A percentile compares a stretch with the other conserved stretches of the same genome.
Conservation (phyloP, 177 flowering plant genomes). For the Tripterygium wilfordii region DNA sequence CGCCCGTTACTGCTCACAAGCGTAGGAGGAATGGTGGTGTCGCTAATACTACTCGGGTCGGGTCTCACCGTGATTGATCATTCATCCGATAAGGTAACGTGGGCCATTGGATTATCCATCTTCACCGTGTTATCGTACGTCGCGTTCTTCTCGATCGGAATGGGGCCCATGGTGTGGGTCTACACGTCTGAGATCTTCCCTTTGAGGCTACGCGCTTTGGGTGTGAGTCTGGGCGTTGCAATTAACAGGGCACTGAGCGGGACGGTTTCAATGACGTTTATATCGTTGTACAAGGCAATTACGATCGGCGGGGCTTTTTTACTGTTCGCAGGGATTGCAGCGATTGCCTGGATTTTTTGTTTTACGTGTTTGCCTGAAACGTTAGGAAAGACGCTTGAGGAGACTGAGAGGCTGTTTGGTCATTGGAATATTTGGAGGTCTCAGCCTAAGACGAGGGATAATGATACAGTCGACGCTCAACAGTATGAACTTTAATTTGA, state of each 20-base stretch:
- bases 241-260: conserved; percentile 42
- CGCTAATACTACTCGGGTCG: conserved; percentile 16
- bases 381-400: conserved; percentile 46
- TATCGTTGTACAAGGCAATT: conserved; percentile 35
- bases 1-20: conserved; percentile 28
- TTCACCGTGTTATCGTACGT: conserved; percentile 23
- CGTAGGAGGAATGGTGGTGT: conserved; percentile 27
- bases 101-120: conserved; percentile 38
- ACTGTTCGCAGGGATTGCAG: conserved; percentile 31
- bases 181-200: conserved; percentile 55
- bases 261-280: conserved; percentile 35
- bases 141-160: conserved; percentile 45
- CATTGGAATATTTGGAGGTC: no score
- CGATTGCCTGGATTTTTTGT: conserved; percentile 38
- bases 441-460: no score
- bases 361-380: conserved; percentile 48
- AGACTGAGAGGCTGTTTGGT: conserved; percentile 40
- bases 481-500: no score
- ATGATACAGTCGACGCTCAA: no score
- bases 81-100: conserved; percentile 11
- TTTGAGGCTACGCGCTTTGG: conserved; percentile 38
- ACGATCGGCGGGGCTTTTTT: conserved; percentile 49
- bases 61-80: conserved; percentile 27
- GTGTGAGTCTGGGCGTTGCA: conserved; percentile 27
- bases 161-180: conserved; percentile 57